Evolutionary conservation across 1,139 yeast species (phyloP), one percentile per base, ranked within the genome.

Genomic region (Protomyces gravidus): DNA sequence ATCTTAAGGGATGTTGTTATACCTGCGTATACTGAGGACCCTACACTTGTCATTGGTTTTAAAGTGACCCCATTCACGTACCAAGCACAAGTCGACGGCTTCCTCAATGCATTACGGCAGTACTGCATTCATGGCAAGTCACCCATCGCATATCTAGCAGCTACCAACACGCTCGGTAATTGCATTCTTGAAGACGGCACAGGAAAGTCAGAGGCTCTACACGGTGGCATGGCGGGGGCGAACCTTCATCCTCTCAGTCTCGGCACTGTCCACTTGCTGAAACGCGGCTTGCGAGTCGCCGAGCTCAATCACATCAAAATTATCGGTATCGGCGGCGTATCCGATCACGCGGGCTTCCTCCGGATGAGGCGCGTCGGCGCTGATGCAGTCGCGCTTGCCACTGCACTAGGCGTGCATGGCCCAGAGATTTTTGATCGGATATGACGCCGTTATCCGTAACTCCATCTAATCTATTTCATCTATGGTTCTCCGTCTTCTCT

Each of bases 141-240:
- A 13, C 33, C 33, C 11, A 13, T 30, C 11, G 13, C 33, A 9
- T 30, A 30, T 30, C 9, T 30, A 30, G 33, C 33, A 9, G 33
- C 33, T 13, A 30, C 33, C 33, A 30, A 30, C 13, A 30, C 33
- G 33, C 33, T 30, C 33, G 33, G 33, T 30, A 13, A 13, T 30
- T 9, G 11, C 9, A 9, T 30, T 9, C 33, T 13, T 9, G 9
- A 9, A 13, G 13, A 13, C 33, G 13, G 33, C 33, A 13, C 9
- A 13, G 33, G 33, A 30, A 9, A 30, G 11, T 13, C 11, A 30
- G 13, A 13, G 33, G 25, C 7, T 33, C 49, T 45, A 21, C n/a
- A 13, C 5, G 49, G 49, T 2, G 33, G 32, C 19, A 45, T 45
- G 49, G 49, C 49, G 11, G 49, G 49, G 6, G 32, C 25, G 17